Percentiles rank a stretch among this genome's conserved stretches.
Evolutionary conservation across 768 basidiomycete species (phyloP).

Genomic region (Cyathus striatus): DNA sequence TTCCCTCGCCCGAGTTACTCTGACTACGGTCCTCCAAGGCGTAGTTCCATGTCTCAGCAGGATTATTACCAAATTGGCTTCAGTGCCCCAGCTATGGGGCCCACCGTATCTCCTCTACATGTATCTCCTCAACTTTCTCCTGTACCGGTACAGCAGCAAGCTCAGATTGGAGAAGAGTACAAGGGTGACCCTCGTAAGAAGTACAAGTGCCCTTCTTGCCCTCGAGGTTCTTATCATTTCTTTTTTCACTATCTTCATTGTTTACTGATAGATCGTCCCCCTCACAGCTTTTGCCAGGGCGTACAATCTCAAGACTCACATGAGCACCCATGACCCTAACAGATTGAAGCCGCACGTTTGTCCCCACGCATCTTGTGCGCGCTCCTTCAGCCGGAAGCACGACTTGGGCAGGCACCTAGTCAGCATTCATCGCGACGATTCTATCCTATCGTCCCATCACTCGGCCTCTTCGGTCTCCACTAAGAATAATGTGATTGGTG

Average conservation of each 20-base stretch:
- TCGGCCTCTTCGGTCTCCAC: no score
- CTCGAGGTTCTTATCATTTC: conserved; percentile 47
- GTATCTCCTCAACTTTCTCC: conserved; percentile 47
- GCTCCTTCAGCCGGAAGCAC: conserved; percentile 92
- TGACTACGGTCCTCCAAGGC: conserved; percentile 53
- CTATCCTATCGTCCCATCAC: conserved; percentile 38
- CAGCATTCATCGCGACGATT: conserved; percentile 77
- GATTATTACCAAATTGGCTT: conserved; percentile 51
- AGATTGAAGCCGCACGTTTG: conserved; percentile 87
- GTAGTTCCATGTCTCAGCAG: conserved; percentile 37
- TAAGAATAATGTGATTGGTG: no score
- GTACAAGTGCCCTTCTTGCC: conserved; percentile 72
- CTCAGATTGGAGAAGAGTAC: conserved; percentile 40
- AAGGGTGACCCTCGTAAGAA: conserved; percentile 71
- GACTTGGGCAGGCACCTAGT: conserved; percentile 88
- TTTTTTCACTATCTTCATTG: conserved; percentile 2
- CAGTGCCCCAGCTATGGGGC: conserved; percentile 28
- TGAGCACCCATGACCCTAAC: conserved; percentile 92
- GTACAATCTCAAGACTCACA: conserved; percentile 93
- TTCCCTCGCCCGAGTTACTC: conserved; percentile 51
- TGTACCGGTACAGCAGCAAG: conserved; percentile 36
- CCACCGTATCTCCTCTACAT: conserved; percentile 55
- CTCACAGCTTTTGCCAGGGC: conserved; percentile 81
- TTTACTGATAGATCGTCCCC: conserved; percentile 8
- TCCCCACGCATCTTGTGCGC: conserved; percentile 78